These are phyloP conservation scores for Fusarium ramigenum DNA, from an alignment of 2,329 filamentous ascomycete species.

Conservation along the genomic window DNA sequence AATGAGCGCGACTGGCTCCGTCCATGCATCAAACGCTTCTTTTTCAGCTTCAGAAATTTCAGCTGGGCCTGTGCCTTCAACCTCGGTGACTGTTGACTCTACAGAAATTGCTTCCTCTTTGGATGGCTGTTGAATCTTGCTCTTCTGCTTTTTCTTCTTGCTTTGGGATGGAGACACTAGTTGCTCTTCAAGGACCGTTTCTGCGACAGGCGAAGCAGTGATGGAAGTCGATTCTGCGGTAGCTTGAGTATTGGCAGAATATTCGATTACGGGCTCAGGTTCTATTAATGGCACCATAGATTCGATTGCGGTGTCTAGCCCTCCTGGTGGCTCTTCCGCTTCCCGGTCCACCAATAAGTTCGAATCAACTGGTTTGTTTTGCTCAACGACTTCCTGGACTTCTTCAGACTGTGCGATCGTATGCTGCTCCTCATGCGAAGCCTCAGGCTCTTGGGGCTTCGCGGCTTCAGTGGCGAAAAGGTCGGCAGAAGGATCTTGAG, in stretches of 20 bases:
- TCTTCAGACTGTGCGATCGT: background rate
- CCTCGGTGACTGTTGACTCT: background rate
- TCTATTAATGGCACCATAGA: conserved; percentile 12
- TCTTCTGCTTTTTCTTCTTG: conserved; percentile 44
- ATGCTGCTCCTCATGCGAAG: background rate
- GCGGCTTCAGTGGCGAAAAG: background rate
- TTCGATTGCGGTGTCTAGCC: background rate
- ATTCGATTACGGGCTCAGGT: background rate
- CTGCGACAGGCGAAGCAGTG: background rate
- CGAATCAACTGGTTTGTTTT: background rate
- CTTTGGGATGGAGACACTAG: conserved; percentile 23
- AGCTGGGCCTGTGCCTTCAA: background rate
- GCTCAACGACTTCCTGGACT: background rate
- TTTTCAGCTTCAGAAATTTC: conserved; percentile 11
- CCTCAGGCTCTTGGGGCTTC: background rate
- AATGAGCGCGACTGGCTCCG: background rate
- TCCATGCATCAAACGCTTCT: conserved; percentile 32
- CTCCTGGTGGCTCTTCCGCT: background rate
- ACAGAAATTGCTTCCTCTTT: conserved; percentile 6
- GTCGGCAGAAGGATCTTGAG: background rate
- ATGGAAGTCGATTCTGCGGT: conserved; percentile 24
- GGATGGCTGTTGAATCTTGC: conserved; percentile 13
- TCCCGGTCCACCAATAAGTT: background rate
- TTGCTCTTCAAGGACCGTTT: conserved; percentile 1
- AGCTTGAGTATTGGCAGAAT: background rate